Conservation (phyloP, 768 basidiomycete genomes). For the Gloeophyllum trabeum region DNA sequence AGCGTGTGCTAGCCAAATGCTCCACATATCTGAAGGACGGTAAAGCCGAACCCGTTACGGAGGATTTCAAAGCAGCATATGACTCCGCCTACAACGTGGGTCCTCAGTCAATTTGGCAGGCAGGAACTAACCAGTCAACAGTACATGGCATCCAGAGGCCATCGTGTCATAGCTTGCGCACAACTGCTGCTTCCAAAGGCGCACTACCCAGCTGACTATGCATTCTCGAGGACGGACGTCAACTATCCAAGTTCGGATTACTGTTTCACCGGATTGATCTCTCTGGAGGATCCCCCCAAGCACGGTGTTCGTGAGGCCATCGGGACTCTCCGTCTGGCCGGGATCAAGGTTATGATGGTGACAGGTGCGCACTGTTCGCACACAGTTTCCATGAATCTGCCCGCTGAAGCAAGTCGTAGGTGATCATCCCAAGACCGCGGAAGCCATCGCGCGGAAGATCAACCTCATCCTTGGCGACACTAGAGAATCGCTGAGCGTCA, state of each 20-base stretch:
- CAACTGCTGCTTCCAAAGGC: slow-evolving; percentile 41
- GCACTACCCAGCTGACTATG: slow-evolving; percentile 31
- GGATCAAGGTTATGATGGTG: slow-evolving; percentile 73
- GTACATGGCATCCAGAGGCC: slow-evolving; percentile 73
- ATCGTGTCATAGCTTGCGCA: slow-evolving; percentile 66
- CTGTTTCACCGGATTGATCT: slow-evolving; percentile 55
- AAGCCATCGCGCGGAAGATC: slow-evolving; percentile 65
- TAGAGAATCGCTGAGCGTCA: slow-evolving; percentile 44
- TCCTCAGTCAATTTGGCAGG: slow-evolving; percentile 2
- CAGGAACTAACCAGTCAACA: slow-evolving; percentile 18
- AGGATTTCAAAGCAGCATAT: slow-evolving; percentile 40
- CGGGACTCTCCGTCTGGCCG: slow-evolving; percentile 56
- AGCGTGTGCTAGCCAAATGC: slow-evolving; percentile 57
- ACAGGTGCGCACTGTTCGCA: slow-evolving; percentile 29
- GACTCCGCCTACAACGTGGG: slow-evolving; percentile 53
- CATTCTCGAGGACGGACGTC: slow-evolving; percentile 43
- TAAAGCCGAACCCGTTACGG: slow-evolving; percentile 32
- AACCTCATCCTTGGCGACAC: slow-evolving; percentile 60
- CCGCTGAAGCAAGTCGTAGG: slow-evolving; percentile 19
- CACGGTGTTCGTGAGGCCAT: slow-evolving; percentile 65
- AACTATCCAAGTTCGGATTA: slow-evolving; percentile 45
- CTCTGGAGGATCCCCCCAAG: slow-evolving; percentile 61
- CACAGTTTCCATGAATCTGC: not conserved
- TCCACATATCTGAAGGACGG: slow-evolving; percentile 48
- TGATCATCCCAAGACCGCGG: slow-evolving; percentile 65